Base-by-base conservation (phyloP, 1,284 basidiomycete species). In the Hortiboletus rubellus region DNA sequence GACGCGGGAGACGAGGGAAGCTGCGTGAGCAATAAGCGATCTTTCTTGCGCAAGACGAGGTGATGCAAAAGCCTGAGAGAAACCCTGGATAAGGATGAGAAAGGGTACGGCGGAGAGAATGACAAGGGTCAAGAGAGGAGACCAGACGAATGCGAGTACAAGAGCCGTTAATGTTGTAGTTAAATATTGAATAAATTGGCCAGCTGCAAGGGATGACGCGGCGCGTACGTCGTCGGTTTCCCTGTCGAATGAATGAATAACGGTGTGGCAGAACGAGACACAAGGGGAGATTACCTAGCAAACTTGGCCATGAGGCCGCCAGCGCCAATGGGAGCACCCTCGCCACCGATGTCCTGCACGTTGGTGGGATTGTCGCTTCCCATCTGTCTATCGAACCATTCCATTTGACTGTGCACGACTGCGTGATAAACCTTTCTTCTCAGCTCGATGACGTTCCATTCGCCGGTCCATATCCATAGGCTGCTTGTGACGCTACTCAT, bases 241-340 rank as follows among this genome's bases (percentile, higher is more conserved):
- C 64, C 95, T 97, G 67, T 46, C 2, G 8, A 43, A 60, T 54
- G 41, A 38, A 30, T 65, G 8, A 55, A 56, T 57, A 54, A n/a
- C 37, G 46, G 15, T 43, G 30, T 18, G 2, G n/a, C 7, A 44
- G 12, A 36, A 5, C 9, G 24, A 51, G 22, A 40, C 9, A 9
- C 11, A 42, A 41, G 40, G 54, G 4, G 10, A 34, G 76, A 85
- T 66, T 61, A 93, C 95, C 87, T 86, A 30, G 91, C 85, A 71
- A 98, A 98, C 70, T 94, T 93, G 52, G 92, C 87, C 94, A 98
- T 97, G 45, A 98, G 78, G 18, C 96, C 96, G 57, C 91, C 96
- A 48, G 94, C 92, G 58, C 94, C 93, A 53, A 90, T 75, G 37
- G 83, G 80, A 44, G 82, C 80, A 41, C 81, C 78, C 27, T 81